Conservation (phyloP, 768 basidiomycete genomes). For the Sarcodon aspratus region DNA sequence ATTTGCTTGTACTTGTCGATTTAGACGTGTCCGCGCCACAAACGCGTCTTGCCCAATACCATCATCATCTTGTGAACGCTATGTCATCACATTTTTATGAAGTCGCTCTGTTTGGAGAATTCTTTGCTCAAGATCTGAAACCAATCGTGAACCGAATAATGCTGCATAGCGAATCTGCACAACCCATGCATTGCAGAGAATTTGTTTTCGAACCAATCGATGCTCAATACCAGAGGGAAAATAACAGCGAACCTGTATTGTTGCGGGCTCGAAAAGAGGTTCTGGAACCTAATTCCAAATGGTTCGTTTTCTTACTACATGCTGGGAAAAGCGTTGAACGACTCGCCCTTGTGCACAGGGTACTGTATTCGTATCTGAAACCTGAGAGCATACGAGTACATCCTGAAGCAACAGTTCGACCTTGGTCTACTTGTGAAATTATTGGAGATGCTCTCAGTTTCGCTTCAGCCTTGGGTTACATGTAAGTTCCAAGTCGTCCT, state of each 20-base stretch:
- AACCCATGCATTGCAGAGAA: constrained; percentile 64
- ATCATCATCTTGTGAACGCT: neutral
- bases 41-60: neutral
- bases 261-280: constrained; percentile 71
- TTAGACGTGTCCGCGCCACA: neutral
- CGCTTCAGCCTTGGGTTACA: constrained; percentile 69
- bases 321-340: neutral
- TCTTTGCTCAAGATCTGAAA: constrained; percentile 66
- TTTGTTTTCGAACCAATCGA: constrained; percentile 76
- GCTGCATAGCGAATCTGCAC: constrained; percentile 68
- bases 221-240: constrained; percentile 48
- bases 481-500: constrained; percentile 27
- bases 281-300: constrained; percentile 46
- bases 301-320: constrained; percentile 29
- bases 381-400: constrained; percentile 78
- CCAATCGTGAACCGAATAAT: constrained; percentile 74
- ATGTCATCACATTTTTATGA: constrained; percentile 52
- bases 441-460: constrained; percentile 73
- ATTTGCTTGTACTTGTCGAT: neutral
- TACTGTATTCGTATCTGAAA: constrained; percentile 70
- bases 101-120: constrained; percentile 75
- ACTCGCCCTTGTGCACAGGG: constrained; percentile 30
- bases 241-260: constrained; percentile 52
- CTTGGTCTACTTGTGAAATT: constrained; percentile 74
- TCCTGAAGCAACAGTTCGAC: constrained; percentile 79